These are phyloP conservation scores for Suillus fuscotomentosus DNA, from an alignment of 768 basidiomycete genomes.

Conservation along the genomic window DNA sequence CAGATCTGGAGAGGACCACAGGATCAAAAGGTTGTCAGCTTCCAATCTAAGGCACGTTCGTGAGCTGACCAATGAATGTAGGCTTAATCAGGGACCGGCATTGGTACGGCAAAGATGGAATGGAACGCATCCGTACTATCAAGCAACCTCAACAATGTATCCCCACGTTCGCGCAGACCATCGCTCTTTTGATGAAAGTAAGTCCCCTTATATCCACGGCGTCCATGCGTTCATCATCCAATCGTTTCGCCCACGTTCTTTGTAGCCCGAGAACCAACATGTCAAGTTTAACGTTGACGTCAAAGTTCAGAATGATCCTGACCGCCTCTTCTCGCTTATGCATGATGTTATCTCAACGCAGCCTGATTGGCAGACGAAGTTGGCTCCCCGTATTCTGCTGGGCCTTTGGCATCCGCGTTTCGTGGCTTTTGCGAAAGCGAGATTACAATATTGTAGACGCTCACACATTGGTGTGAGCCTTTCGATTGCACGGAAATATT, in stretches of 20 bases:
- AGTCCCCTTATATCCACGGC: constrained; percentile 19
- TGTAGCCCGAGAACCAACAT: constrained; percentile 70
- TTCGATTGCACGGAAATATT: constrained; percentile 75
- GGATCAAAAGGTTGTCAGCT: constrained; percentile 54
- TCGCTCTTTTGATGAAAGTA: constrained; percentile 78
- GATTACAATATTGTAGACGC: constrained; percentile 79
- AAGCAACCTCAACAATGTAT: constrained; percentile 84
- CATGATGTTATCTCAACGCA: constrained; percentile 62
- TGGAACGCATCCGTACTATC: constrained; percentile 76
- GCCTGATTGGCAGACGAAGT: constrained; percentile 65
- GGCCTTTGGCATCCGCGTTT: constrained; percentile 94
- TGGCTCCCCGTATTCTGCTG: constrained; percentile 79
- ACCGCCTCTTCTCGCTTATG: constrained; percentile 80
- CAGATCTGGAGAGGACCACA: constrained; percentile 80
- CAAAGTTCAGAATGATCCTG: constrained; percentile 90
- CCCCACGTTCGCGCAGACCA: constrained; percentile 85
- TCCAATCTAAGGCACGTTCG: constrained; percentile 22
- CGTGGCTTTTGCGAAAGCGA: constrained; percentile 67
- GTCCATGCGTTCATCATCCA: constrained; percentile 9
- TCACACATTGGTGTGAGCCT: constrained; percentile 82
- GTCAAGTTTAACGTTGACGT: constrained; percentile 88
- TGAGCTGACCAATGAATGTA: constrained; percentile 29
- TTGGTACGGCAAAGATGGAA: constrained; percentile 70
- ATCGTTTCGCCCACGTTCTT: constrained; percentile 2
- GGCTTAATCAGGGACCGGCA: constrained; percentile 66